Evolutionary conservation across 192 early-diverging fungal species (phyloP), one percentile per base, ranked within the genome.

Genomic region (Coemansia sp.): DNA sequence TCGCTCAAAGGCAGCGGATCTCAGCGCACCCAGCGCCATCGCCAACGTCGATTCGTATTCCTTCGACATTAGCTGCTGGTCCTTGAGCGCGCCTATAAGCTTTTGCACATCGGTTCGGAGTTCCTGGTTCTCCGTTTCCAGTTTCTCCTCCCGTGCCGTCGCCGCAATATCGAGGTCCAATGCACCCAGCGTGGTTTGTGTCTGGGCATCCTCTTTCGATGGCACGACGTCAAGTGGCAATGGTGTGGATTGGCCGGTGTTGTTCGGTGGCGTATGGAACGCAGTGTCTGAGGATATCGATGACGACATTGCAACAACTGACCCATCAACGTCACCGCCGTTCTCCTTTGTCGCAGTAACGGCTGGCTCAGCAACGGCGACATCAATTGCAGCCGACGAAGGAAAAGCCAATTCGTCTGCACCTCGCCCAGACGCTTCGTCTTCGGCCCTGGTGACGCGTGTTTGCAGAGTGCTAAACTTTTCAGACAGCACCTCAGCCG

Each of bases 41-140:
- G 80, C 62, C 63, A 83, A 42, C 15, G 76, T 60, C 1, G 75
- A 39, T 61, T 83, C 80, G 41, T 83, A 83, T 44, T 77, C 75
- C 8, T 50, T 56, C 9, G 67, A 75, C 75, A 77, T 83, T 12
- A 38, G 43, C 54, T 83, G 80, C 59, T 83, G 80, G 66, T 83
- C 80, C 67, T 54, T 60, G 19, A 75, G 42, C n/a, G 75, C 60
- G n/a, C 16, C 41, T 5, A 83, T 18, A 38, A 83, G 68, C 37
- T 62, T n/a, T 5, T 32, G 23, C 9, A 83, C 63, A 21, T 83
- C 69, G 16, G 5, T 32, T 4, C 72, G 42, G 44, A 83, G 56
- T 61, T 37, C 59, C 5, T 5, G 8, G 47, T 83, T 83, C 56
- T 83, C 80, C 38, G 37, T 42, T 18, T 63, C 76, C 61, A 69